These are phyloP conservation scores for Penicillium bovifimosum DNA, from an alignment of 495 filamentous ascomycete species.

Conservation along the genomic window DNA sequence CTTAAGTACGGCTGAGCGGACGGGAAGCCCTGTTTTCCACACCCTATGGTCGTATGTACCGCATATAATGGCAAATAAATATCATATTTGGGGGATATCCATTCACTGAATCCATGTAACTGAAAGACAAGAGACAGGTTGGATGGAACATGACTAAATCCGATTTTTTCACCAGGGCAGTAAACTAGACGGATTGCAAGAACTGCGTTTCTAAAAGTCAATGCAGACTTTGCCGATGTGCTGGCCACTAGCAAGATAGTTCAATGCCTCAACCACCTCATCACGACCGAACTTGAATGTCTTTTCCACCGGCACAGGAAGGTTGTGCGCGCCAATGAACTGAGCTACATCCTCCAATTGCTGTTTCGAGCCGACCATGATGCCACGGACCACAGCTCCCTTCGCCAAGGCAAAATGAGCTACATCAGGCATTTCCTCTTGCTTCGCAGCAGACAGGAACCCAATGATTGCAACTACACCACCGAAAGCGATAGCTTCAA, in stretches of 20 bases:
- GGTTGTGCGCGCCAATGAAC: background rate
- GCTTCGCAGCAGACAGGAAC: conserved; percentile 39
- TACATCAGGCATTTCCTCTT: conserved; percentile 31
- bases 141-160: too few relatives aligned
- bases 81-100: too few relatives aligned
- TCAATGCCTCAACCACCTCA: conserved; percentile 35
- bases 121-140: too few relatives aligned
- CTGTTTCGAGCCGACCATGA: conserved; percentile 48
- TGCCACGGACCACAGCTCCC: conserved; percentile 46
- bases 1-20: too few relatives aligned
- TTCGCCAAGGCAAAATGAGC: conserved; percentile 39
- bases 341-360: conserved; percentile 50
- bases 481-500: conserved; percentile 52
- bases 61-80: too few relatives aligned
- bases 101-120: too few relatives aligned
- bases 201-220: background rate
- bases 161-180: too few relatives aligned
- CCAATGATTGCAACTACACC: conserved; percentile 58
- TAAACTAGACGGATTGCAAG: too few relatives aligned
- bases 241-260: conserved; percentile 49
- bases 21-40: too few relatives aligned
- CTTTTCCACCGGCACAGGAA: conserved; percentile 42
- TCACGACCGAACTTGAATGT: conserved; percentile 50
- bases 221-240: conserved; percentile 70
- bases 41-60: too few relatives aligned